A percentile compares a stretch with the other conserved stretches of the same genome.
phyloP scores from a whole-genome alignment of 1,139 yeast genomes.

The Pichia inconspicua region DNA sequence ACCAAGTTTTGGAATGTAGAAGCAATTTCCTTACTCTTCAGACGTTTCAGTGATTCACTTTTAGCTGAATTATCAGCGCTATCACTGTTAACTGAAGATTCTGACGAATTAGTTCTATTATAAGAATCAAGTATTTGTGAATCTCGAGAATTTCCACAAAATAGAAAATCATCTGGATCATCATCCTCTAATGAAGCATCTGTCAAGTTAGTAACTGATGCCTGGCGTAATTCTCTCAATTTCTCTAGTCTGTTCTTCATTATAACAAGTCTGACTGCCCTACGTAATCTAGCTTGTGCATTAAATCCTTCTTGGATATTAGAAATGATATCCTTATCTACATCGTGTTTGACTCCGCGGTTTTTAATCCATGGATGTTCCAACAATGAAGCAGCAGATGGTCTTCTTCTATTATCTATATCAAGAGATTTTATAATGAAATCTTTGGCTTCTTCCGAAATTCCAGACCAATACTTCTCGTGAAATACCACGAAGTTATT shows the following conservation, averaged over 20 bases:
- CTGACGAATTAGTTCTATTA: slow-evolving; percentile 13
- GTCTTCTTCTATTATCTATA: slow-evolving; percentile 75
- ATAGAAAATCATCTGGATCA: slow-evolving; percentile 25
- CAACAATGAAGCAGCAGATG: slow-evolving; percentile 64
- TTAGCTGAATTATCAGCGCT: neutral
- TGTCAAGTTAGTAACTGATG: slow-evolving; percentile 4
- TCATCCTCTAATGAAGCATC: slow-evolving; percentile 21
- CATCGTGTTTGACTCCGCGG: slow-evolving; percentile 27
- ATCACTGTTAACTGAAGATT: neutral
- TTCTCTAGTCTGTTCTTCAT: slow-evolving; percentile 26
- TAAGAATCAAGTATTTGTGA: slow-evolving; percentile 19
- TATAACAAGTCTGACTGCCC: slow-evolving; percentile 48
- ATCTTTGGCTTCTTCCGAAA: slow-evolving; percentile 68
- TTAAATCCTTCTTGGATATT: slow-evolving; percentile 65
- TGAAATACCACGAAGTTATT: slow-evolving; percentile 76
- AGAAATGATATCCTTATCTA: slow-evolving; percentile 24
- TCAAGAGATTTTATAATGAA: slow-evolving; percentile 76
- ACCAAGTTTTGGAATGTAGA: slow-evolving; percentile 27
- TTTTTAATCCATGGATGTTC: slow-evolving; percentile 76
- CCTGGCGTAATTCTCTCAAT: slow-evolving; percentile 23
- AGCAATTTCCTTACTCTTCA: slow-evolving; percentile 23
- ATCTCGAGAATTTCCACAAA: slow-evolving; percentile 21
- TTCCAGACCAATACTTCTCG: slow-evolving; percentile 76
- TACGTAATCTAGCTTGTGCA: slow-evolving; percentile 77
- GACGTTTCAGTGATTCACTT: slow-evolving; percentile 7